phyloP scores from a whole-genome alignment of 768 basidiomycete species.

The Cystofilobasidium macerans region DNA sequence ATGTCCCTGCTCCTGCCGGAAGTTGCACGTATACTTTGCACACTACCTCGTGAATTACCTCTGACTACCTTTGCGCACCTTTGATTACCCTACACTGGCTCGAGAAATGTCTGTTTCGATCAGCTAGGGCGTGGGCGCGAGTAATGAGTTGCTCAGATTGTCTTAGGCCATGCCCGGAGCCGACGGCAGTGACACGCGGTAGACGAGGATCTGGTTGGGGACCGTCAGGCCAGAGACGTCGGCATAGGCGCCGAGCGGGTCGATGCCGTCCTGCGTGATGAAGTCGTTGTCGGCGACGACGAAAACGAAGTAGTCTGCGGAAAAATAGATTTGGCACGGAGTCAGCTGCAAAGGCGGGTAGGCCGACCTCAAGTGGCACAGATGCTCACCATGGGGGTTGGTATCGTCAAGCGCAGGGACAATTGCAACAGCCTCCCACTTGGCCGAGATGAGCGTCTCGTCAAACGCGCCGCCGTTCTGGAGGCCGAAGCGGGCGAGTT shows the following conservation, averaged over 20 bases:
- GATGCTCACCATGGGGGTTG: not conserved
- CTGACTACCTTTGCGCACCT: too few species aligned
- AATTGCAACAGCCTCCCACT: constrained; percentile 58
- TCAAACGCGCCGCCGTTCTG: constrained; percentile 42
- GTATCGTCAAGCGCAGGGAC: constrained; percentile 28
- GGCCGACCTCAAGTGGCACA: too few species aligned
- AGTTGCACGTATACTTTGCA: too few species aligned
- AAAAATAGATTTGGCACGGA: not conserved
- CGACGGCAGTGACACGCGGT: constrained; percentile 48
- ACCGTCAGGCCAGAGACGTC: constrained; percentile 36
- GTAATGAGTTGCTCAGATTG: too few species aligned
- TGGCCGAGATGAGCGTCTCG: constrained; percentile 49
- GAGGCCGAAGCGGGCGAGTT: constrained; percentile 53
- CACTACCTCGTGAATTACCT: too few species aligned
- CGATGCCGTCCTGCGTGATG: constrained; percentile 48
- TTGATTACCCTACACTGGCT: too few species aligned
- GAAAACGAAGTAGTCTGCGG: constrained; percentile 57
- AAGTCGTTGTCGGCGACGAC: constrained; percentile 59
- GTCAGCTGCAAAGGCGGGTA: too few species aligned
- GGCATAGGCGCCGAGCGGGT: constrained; percentile 46
- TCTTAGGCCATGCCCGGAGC: not conserved
- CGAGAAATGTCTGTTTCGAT: too few species aligned
- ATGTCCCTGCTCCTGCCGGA: too few species aligned
- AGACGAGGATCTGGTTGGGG: constrained; percentile 57
- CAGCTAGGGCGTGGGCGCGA: too few species aligned